phyloP scores from a whole-genome alignment of 2,329 filamentous ascomycete genomes.

The Massarina eburnea region DNA sequence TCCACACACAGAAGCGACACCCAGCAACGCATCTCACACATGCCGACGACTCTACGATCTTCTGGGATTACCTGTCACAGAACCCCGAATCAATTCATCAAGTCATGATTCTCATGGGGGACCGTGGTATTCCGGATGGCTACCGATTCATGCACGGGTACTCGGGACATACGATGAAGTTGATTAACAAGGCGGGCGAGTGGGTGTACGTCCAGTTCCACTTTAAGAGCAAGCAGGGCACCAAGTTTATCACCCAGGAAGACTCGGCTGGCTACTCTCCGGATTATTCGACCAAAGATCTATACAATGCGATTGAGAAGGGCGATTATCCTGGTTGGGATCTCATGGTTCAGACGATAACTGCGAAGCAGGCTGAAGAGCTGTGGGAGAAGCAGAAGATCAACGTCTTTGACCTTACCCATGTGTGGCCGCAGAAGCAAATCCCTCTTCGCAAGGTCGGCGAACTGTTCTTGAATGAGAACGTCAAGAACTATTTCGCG shows the following conservation, averaged over 20 bases:
- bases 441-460: constrained; percentile 58
- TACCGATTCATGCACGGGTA: constrained; percentile 61
- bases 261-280: constrained; percentile 54
- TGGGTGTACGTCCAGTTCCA: constrained; percentile 58
- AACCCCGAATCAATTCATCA: constrained; percentile 58
- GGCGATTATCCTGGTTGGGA: constrained; percentile 58
- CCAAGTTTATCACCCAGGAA: constrained; percentile 55
- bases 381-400: constrained; percentile 56
- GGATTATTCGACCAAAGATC: constrained; percentile 56
- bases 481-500: constrained; percentile 62
- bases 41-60: constrained; percentile 64
- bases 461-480: constrained; percentile 57
- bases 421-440: constrained; percentile 56
- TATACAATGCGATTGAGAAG: constrained; percentile 55
- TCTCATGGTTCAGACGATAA: constrained; percentile 55
- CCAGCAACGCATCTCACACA: constrained; percentile 70
- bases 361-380: constrained; percentile 54
- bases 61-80: constrained; percentile 64
- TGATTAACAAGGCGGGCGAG: constrained; percentile 55
- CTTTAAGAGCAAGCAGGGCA: constrained; percentile 56
- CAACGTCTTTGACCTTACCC: constrained; percentile 58
- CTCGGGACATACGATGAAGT: constrained; percentile 55
- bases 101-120: constrained; percentile 57
- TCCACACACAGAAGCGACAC: constrained; percentile 75
- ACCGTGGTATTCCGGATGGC: constrained; percentile 57